Evolutionary conservation across 1,284 basidiomycete genomes (phyloP), one percentile per base, ranked within the genome.

Genomic region (Tylopilus sp.): DNA sequence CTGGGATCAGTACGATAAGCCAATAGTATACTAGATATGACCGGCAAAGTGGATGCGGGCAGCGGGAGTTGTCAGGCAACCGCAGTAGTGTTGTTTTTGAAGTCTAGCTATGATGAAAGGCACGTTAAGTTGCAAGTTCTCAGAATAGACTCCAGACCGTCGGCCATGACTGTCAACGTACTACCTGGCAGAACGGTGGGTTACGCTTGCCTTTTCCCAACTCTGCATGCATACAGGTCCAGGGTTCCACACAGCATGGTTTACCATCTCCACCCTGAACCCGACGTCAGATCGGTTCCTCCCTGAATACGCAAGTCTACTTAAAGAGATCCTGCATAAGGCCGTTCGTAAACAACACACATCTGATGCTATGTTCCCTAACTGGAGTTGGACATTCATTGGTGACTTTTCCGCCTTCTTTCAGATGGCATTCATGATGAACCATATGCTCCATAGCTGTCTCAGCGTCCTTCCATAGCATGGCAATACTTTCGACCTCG

Each of bases 401-500:
- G 58, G 61, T 63, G 36, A 56, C 3, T 48, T 45, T 35, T 20
- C 7, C 22, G 1, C 29, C 15, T 22, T 32, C 48, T 32, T 11
- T 15, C 19, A 15, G 8, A 29, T 33, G 15, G 6, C 13, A 22
- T 50, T 29, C 41, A 36, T 41, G 25, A 39, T 4, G 22, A 52
- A 24, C 36, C 19, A 24, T 39, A 14, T 13, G 20, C 15, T 49
- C 15, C 11, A 1, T 41, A 69, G 67, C 40, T 14, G 26, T 57
- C n/a, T 45, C 62, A 2, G 43, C 20, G 20, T 59, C 56, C 22
- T 65, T 68, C 35, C 67, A 69, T 24, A n/a, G 55, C 11, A 36
- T 57, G 3, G 64, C 66, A 3, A 59, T 69, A 35, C 25, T 60
- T 11, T 57, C 45, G 2, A 67, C 68, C 7, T 13, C 65, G 19